Evolutionary conservation across 768 basidiomycete genomes (phyloP), one percentile per base, ranked within the genome.

Genomic region (Wakefieldia striispora): DNA sequence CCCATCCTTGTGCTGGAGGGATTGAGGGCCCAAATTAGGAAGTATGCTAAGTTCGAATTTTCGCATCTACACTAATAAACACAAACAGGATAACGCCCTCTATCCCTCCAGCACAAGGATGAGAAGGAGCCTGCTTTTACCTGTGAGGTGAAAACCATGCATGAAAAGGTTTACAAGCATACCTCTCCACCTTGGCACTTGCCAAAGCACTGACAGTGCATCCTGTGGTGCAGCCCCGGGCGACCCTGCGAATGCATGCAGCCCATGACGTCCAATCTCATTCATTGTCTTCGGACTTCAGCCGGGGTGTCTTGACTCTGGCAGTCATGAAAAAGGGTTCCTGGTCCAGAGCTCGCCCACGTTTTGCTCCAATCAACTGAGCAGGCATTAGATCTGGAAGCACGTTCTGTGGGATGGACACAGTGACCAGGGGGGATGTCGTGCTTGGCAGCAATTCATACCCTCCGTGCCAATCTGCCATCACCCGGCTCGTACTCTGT

Each of bases 331-430:
- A 41, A 39, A 21, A 27, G 34, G 42, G 14, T 27, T 26, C 33
- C 20, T 47, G 14, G 17, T 34, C 36, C 9, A 9, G n/a, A n/a
- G n/a, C 14, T 13, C 16, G 43, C n/a, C 36, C 23, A 9, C n/a
- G 42, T 8, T 20, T 26, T 42, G 14, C 17, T 14, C 47, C 27
- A 6, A 17, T 24, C 6, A 20, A 19, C 12, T 33, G 33, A 16
- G 21, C 26, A 14, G 55, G 43, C 6, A 67, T 65, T 34, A 55
- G 60, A 35, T 57, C 54, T 14, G 56, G 64, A 48, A 62, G 62
- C 20, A 49, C 56, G 19, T 62, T 47, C 31, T 58, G 62, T 16
- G 65, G 62, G 16, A 41, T 37, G 6, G 43, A 37, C 20, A 53
- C 38, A 37, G n/a, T n/a, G n/a, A n/a, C n/a, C n/a, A n/a, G n/a